phyloP scores from a whole-genome alignment of 2,329 filamentous ascomycete genomes.

The Cephalotrichum gorgonifer region DNA sequence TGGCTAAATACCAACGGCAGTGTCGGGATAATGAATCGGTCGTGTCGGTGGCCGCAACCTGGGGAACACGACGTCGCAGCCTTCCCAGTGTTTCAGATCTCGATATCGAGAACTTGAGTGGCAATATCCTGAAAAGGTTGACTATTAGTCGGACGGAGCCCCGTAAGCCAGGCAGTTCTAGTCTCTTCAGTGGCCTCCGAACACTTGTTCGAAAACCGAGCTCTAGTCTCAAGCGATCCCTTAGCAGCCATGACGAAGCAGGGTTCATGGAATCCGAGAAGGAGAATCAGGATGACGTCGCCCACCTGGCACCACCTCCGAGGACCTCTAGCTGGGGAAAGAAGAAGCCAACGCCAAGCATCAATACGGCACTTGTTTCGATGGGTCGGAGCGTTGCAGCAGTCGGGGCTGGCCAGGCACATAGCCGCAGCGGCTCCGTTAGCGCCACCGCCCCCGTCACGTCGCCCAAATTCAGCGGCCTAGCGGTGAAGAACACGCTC shows the following conservation, averaged over 20 bases:
- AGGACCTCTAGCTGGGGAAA: conserved; percentile 42
- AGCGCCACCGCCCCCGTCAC: conserved; percentile 37
- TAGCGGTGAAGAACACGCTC: conserved; percentile 36
- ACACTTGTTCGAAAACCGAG: conserved; percentile 41
- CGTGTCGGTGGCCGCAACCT: conserved; percentile 54
- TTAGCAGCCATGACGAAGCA: conserved; percentile 23
- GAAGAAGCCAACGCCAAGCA: conserved; percentile 36
- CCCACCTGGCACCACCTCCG: conserved; percentile 36
- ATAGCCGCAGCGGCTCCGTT: conserved; percentile 45
- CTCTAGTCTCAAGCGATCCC: conserved; percentile 34
- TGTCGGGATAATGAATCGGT: conserved; percentile 47
- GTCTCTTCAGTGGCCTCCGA: conserved; percentile 36
- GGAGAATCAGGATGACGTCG: conserved; percentile 23
- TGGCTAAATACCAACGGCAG: conserved; percentile 39
- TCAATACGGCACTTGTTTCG: conserved; percentile 47
- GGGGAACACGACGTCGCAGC: conserved; percentile 58
- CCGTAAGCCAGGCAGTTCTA: conserved; percentile 29
- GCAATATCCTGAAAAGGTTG: conserved; percentile 53
- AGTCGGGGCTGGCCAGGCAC: conserved; percentile 43
- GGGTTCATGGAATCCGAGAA: conserved; percentile 10
- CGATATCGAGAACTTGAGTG: conserved; percentile 43
- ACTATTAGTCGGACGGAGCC: conserved; percentile 38
- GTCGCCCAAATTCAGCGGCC: conserved; percentile 39
- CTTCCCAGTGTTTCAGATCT: conserved; percentile 49
- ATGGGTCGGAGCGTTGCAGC: conserved; percentile 45